Evolutionary conservation across 257 asterid genomes (phyloP).

Genomic region (Solanum bulbocastanum): DNA sequence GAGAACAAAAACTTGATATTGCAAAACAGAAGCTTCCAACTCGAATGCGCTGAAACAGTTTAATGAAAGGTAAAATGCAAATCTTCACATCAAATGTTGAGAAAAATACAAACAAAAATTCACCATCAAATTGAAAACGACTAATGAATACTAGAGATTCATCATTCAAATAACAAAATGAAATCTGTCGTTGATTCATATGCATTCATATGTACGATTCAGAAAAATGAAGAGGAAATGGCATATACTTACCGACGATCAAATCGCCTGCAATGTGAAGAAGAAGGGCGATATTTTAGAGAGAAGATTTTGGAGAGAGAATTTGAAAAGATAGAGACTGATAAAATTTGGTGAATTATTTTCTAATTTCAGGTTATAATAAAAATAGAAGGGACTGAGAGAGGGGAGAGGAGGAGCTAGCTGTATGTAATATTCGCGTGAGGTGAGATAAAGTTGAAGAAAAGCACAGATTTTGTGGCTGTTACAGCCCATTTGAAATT

Average conservation of each 20-base stretch:
- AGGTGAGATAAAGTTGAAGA: not conserved
- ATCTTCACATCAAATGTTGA: not conserved
- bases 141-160: not conserved
- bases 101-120: not conserved
- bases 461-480: slow-evolving; percentile 24
- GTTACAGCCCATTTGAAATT: slow-evolving; percentile 46
- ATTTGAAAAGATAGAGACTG: slow-evolving; percentile 4
- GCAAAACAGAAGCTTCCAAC: not conserved
- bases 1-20: slow-evolving; percentile 4
- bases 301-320: not conserved
- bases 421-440: not conserved
- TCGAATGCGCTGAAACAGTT: not conserved
- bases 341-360: slow-evolving; percentile 1
- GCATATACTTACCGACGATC: slow-evolving; percentile 17
- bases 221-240: not conserved
- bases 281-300: not conserved
- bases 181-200: not conserved
- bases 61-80: not conserved
- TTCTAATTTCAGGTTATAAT: not conserved
- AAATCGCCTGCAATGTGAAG: slow-evolving; percentile 21
- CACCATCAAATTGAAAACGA: slow-evolving; percentile 4
- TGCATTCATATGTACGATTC: not conserved
- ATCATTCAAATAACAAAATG: not conserved
- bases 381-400: not conserved
- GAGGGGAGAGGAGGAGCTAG: not conserved